Percentiles rank a stretch among this genome's conserved stretches.
Conservation (phyloP, 2,329 filamentous ascomycete genomes). For the Tolypocladium capitatum region DNA sequence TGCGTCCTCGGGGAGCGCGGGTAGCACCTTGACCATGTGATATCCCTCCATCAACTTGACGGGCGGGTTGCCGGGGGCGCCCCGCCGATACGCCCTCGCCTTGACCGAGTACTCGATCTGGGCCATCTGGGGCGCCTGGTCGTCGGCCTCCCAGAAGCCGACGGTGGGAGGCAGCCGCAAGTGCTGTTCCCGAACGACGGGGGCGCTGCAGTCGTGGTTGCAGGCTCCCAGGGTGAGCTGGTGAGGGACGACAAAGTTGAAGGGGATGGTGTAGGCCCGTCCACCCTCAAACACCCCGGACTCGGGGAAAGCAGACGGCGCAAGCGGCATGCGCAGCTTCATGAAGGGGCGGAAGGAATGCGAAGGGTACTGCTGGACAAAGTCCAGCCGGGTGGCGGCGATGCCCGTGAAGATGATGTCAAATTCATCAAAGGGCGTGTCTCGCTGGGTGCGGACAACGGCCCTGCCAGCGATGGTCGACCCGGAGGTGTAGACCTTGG, state of each 20-base stretch:
- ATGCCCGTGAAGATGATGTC: slow-evolving; percentile 40
- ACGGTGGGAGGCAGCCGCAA: slow-evolving; percentile 39
- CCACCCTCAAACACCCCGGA: slow-evolving; percentile 35
- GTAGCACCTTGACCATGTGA: slow-evolving; percentile 38
- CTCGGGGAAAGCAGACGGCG: slow-evolving; percentile 30
- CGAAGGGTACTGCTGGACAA: slow-evolving; percentile 32
- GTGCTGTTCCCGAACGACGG: slow-evolving; percentile 37
- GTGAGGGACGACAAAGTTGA: slow-evolving; percentile 45
- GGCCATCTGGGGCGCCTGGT: slow-evolving; percentile 41
- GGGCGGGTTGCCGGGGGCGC: not conserved
- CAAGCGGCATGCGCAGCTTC: slow-evolving; percentile 41
- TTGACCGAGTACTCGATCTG: slow-evolving; percentile 39
- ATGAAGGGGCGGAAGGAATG: slow-evolving; percentile 39
- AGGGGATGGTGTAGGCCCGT: slow-evolving; percentile 36
- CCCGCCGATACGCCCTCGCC: slow-evolving; percentile 25
- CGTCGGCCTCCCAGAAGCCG: slow-evolving; percentile 38
- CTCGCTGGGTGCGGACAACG: slow-evolving; percentile 28
- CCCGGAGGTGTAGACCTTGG: slow-evolving; percentile 43
- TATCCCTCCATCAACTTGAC: slow-evolving; percentile 26
- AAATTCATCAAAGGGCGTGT: slow-evolving; percentile 36
- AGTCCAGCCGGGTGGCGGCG: slow-evolving; percentile 37
- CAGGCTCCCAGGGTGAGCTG: slow-evolving; percentile 44
- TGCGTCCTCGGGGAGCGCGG: slow-evolving; percentile 33
- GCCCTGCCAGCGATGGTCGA: slow-evolving; percentile 36
- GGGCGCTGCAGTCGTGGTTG: slow-evolving; percentile 31